These are phyloP conservation scores for Sporothrix pseudoabietina DNA, from an alignment of 2,329 filamentous ascomycete genomes.

Conservation along the genomic window DNA sequence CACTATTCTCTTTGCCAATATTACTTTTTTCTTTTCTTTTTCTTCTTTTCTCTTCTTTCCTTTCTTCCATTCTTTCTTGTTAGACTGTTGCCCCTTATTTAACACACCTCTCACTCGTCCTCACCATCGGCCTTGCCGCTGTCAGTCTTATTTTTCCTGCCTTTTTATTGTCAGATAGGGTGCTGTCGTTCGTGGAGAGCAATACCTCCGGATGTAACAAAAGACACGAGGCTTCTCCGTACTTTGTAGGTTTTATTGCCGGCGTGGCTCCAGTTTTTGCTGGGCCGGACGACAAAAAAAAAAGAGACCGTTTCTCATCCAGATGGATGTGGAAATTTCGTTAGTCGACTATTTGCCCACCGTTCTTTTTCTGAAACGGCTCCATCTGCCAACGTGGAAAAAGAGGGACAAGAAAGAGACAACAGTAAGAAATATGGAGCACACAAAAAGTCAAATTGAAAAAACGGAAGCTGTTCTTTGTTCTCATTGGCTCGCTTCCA, in stretches of 20 bases:
- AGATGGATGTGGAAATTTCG: not conserved
- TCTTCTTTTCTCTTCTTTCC: not conserved
- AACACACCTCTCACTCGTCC: not conserved
- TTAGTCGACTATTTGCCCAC: not conserved
- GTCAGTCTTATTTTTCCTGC: constrained; percentile 13
- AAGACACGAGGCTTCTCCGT: constrained; percentile 3
- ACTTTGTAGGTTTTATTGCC: not conserved
- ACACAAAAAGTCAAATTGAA: not conserved
- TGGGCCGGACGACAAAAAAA: no score
- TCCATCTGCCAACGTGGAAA: not conserved
- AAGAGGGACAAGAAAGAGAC: not conserved
- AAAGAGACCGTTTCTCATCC: not conserved
- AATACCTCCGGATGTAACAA: constrained; percentile 9
- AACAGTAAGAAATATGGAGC: not conserved
- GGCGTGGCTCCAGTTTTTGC: not conserved
- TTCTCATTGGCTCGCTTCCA: not conserved
- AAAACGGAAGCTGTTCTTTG: not conserved
- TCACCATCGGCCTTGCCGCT: constrained; percentile 9
- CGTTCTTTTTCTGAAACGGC: constrained; percentile 6
- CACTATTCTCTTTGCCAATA: constrained; percentile 1
- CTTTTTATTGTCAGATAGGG: not conserved
- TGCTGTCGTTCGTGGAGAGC: not conserved
- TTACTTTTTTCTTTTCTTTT: not conserved
- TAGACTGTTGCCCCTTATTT: not conserved
- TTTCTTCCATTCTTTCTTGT: constrained; percentile 3